Evolutionary conservation across 2,329 filamentous ascomycete species (phyloP).

Genomic region (Plenodomus biglobosus): DNA sequence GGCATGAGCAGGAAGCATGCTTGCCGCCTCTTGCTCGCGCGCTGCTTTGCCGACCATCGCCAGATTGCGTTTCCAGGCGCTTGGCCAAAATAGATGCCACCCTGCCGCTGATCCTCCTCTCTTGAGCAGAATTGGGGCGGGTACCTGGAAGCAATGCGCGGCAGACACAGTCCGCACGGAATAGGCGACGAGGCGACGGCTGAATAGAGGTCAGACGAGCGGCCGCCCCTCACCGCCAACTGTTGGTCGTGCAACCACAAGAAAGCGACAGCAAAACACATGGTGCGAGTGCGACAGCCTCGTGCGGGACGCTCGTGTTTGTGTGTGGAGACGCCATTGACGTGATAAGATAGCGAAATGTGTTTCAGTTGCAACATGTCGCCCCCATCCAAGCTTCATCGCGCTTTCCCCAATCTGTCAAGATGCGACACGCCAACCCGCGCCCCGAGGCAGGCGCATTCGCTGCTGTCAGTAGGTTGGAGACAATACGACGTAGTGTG

Average conservation of each 20-base stretch:
- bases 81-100: slow-evolving; percentile 33
- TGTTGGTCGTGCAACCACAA: neutral
- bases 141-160: slow-evolving; percentile 27
- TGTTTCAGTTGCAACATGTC: slow-evolving; percentile 17
- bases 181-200: neutral
- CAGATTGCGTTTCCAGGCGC: slow-evolving; percentile 39
- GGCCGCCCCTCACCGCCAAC: neutral
- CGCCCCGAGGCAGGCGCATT: neutral
- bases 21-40: slow-evolving; percentile 10
- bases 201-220: slow-evolving; percentile 2
- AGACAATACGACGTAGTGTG: too few species aligned
- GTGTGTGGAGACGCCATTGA: neutral
- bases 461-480: neutral
- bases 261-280: neutral
- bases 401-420: slow-evolving; percentile 17
- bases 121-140: slow-evolving; percentile 25
- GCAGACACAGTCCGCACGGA: slow-evolving; percentile 16
- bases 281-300: neutral
- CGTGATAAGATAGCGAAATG: slow-evolving; percentile 9
- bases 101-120: slow-evolving; percentile 40
- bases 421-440: slow-evolving; percentile 25
- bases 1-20: neutral
- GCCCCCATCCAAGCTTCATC: slow-evolving; percentile 8
- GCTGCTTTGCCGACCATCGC: slow-evolving; percentile 9
- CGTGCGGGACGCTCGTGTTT: neutral